Base-by-base conservation (phyloP, 2,329 filamentous ascomycete species). In the Aspergillus neoniger region DNA sequence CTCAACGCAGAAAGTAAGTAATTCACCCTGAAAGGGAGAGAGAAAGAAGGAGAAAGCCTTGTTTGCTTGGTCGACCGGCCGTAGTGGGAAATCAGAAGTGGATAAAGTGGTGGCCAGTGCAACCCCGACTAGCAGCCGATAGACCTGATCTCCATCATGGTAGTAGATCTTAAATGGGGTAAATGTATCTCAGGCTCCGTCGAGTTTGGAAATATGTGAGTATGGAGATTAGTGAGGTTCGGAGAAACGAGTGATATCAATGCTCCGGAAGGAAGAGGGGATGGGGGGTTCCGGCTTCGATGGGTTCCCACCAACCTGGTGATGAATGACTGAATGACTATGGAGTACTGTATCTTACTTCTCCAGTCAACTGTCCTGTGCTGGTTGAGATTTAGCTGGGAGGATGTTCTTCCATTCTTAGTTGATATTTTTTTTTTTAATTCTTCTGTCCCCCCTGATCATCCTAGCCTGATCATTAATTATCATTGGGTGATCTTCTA, bases 91-190 rank as follows among this genome's bases (percentile, higher is more conserved):
- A 57, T 49, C 58, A 55, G 57, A 59, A 62, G 62, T 63, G 54
- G 63, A 61, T 64, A 67, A 67, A 63, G 60, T 59, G 62, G 67
- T 73, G 72, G 71, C 70, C 72, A 69, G 67, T 74, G 71, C 70
- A 66, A 68, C 49, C 39, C 44, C 41, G 63, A 70, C 68, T 74
- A 74, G 70, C 68, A 70, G 63, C 67, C 69, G 70, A 74, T 75
- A 73, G 71, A 73, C 65, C 67, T 71, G 72, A 74, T 74, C 70
- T 72, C 65, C 70, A 63, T 70, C 64, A 69, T 64, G 62, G 71
- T 66, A 71, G 71, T 66, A 71, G 71, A 74, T 75, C 72, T 67
- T 61, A 57, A 36, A 58, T 63, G 62, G 62, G 61, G 57, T 36
- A 36, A 36, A 36, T 36, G 32, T 57, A 55, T 51, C 48, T 62